phyloP scores from a whole-genome alignment of 495 filamentous ascomycete genomes.

The Pyrenula aspistea region DNA sequence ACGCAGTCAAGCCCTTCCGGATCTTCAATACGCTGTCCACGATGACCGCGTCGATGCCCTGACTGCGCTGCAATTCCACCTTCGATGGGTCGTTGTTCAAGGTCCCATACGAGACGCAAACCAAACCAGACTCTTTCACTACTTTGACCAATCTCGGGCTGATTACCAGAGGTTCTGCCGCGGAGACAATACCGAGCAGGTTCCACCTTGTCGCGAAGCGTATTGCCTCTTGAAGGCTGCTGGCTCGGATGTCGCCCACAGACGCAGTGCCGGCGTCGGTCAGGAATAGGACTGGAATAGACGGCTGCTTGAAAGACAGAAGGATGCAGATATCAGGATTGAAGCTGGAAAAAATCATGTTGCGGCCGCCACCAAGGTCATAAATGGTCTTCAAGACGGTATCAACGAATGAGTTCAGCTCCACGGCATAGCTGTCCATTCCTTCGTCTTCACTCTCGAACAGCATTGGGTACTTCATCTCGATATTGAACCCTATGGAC shows the following conservation, averaged over 20 bases:
- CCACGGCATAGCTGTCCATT: constrained; percentile 95
- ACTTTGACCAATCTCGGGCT: constrained; percentile 86
- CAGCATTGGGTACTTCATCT: constrained; percentile 98
- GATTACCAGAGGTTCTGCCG: constrained; percentile 72
- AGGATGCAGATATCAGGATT: constrained; percentile 93
- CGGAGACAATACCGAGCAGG: constrained; percentile 75
- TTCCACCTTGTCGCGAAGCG: constrained; percentile 93
- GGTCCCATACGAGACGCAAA: constrained; percentile 89
- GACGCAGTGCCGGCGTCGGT: constrained; percentile 69
- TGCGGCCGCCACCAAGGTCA: constrained; percentile 54
- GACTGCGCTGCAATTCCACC: constrained; percentile 80
- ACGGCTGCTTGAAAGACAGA: constrained; percentile 90
- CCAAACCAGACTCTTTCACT: constrained; percentile 88
- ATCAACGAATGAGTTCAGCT: constrained; percentile 95
- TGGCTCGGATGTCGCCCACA: constrained; percentile 82
- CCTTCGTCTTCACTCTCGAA: constrained; percentile 86
- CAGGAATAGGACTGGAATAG: constrained; percentile 87
- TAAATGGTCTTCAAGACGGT: constrained; percentile 84
- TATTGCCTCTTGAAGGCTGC: constrained; percentile 87
- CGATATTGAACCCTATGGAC: constrained; percentile 88
- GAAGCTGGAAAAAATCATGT: constrained; percentile 93
- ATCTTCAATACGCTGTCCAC: constrained; percentile 87
- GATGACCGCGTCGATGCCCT: constrained; percentile 95
- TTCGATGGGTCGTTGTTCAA: constrained; percentile 78
- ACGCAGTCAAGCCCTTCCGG: constrained; percentile 51